Conservation (phyloP, 495 filamentous ascomycete species). For the Hyaloscypha hepaticicola region DNA sequence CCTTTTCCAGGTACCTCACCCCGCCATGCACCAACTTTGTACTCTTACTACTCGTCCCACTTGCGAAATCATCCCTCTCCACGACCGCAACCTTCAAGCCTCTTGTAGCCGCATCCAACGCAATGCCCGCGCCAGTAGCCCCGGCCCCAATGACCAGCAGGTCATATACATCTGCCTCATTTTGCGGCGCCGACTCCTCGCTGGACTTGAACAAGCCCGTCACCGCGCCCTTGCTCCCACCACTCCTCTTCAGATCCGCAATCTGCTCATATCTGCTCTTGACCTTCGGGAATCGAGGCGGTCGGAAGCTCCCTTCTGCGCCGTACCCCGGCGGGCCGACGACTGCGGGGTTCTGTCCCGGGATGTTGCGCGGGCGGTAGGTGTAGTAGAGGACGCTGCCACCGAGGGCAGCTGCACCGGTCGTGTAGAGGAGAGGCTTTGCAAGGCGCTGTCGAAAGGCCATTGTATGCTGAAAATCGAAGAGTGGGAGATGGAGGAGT, state of each 20-base stretch:
- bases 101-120: conserved; percentile 88
- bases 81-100: conserved; percentile 91
- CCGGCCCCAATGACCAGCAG: conserved; percentile 89
- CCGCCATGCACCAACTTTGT: conserved; percentile 98
- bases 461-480: conserved; percentile 42
- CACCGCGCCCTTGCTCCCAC: conserved; percentile 26
- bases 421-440: conserved; percentile 59
- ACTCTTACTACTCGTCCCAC: conserved; percentile 93
- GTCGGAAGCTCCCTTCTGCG: conserved; percentile 71
- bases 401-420: conserved; percentile 52
- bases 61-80: conserved; percentile 94
- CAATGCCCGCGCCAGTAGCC: conserved; percentile 90
- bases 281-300: conserved; percentile 76
- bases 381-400: conserved; percentile 70
- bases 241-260: conserved; percentile 52
- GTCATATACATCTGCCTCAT: conserved; percentile 64
- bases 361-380: conserved; percentile 84
- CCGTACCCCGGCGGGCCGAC: conserved; percentile 82
- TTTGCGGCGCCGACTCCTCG: conserved; percentile 33
- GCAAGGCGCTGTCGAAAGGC: conserved; percentile 59
- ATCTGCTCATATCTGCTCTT: conserved; percentile 71
- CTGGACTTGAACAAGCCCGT: conserved; percentile 4
- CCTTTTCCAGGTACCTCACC: conserved; percentile 95
- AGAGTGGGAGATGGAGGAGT: conserved; percentile 1
- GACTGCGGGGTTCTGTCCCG: conserved; percentile 73